Evolutionary conservation across 495 filamentous ascomycete species (phyloP).

Genomic region (Talaromyces borbonicus): DNA sequence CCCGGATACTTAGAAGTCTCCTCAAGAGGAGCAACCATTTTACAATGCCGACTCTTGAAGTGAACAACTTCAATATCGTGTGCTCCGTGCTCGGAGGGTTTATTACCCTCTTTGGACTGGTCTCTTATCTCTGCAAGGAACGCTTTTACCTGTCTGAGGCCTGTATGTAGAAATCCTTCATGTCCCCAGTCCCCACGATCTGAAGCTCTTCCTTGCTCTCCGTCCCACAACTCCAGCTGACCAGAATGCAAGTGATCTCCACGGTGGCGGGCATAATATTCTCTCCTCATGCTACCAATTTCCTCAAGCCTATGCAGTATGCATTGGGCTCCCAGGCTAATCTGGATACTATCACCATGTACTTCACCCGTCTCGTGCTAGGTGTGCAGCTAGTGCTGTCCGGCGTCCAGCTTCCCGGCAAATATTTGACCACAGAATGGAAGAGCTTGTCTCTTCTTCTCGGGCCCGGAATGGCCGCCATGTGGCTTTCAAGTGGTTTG

Average conservation of each 20-base stretch:
- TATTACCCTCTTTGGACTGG: slow-evolving; percentile 77
- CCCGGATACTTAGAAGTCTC: too few species aligned
- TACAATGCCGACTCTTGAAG: slow-evolving; percentile 68
- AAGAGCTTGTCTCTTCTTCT: slow-evolving; percentile 64
- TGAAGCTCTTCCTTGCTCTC: neutral
- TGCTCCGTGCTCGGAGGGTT: slow-evolving; percentile 78
- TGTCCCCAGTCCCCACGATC: neutral
- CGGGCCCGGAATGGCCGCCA: slow-evolving; percentile 75
- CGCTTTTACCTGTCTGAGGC: slow-evolving; percentile 88
- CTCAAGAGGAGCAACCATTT: slow-evolving; percentile 7
- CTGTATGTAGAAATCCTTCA: too few species aligned
- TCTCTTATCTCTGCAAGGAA: slow-evolving; percentile 85
- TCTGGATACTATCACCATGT: slow-evolving; percentile 58
- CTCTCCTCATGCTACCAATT: slow-evolving; percentile 67
- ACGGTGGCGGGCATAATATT: slow-evolving; percentile 69
- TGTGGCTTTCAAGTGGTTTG: slow-evolving; percentile 80
- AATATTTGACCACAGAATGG: slow-evolving; percentile 76
- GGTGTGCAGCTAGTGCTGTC: slow-evolving; percentile 87
- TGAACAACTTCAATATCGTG: slow-evolving; percentile 85
- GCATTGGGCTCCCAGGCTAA: slow-evolving; percentile 50
- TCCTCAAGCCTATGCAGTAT: slow-evolving; percentile 69
- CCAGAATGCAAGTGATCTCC: slow-evolving; percentile 56
- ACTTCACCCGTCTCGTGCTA: slow-evolving; percentile 80
- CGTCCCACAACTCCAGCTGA: neutral
- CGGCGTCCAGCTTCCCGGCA: slow-evolving; percentile 83